Percentiles rank a stretch among this genome's conserved stretches.
Conservation (phyloP, 148 eudicot species). For the Camellia lanceoleosa region DNA sequence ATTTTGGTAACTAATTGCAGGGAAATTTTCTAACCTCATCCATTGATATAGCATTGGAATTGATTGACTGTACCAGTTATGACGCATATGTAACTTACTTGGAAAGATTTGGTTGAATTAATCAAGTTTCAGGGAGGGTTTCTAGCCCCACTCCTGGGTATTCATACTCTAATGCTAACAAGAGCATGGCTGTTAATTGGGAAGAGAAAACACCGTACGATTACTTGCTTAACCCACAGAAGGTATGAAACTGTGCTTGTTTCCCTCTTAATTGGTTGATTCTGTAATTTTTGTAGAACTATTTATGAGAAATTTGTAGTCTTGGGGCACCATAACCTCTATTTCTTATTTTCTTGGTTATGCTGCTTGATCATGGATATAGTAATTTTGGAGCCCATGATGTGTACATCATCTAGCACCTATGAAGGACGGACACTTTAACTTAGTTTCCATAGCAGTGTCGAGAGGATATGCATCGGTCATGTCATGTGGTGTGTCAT, state of each 20-base stretch:
- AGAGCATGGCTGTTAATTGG: slow-evolving; percentile 76
- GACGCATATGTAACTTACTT: no score
- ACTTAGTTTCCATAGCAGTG: no score
- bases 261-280: background rate
- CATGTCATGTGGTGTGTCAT: no score
- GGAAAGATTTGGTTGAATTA: no score
- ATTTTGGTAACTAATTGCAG: no score
- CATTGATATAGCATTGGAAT: no score
- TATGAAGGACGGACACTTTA: no score
- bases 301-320: background rate
- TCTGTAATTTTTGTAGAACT: background rate
- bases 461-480: no score
- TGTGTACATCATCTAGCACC: no score
- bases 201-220: slow-evolving; percentile 66
- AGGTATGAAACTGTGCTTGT: slow-evolving; percentile 34
- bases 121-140: slow-evolving; percentile 26
- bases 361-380: background rate
- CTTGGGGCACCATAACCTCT: background rate
- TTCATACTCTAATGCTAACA: slow-evolving; percentile 89
- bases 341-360: no score
- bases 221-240: slow-evolving; percentile 78
- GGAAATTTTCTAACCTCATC: no score
- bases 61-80: no score
- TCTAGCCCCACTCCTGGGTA: slow-evolving; percentile 81
- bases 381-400: background rate